Base-by-base conservation (phyloP, 2,329 filamentous ascomycete genomes). In the Sclerotiophoma versabilis region DNA sequence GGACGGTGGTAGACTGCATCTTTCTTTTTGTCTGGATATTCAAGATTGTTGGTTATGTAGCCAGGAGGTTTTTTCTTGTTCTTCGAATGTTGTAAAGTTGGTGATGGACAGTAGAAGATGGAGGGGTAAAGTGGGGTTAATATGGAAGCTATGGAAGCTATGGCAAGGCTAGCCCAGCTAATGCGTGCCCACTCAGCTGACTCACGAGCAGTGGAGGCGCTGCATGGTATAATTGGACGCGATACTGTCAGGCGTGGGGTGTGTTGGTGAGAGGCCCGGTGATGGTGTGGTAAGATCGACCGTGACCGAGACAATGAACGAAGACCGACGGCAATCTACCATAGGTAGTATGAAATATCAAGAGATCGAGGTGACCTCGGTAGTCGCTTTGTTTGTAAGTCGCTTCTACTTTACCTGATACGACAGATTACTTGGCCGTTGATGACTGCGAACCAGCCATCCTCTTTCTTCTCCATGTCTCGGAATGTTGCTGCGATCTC, bases 361-460 rank as follows among this genome's bases (percentile, higher is more conserved):
- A n/a, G n/a, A n/a, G 25, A 19, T 11, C 14, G 11, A 29, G 22
- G 7, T 4, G 17, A 3, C 6, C 42, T 26, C 26, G 4, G 10
- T 10, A 26, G 19, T 25, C 29, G 5, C 19, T 23, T 32, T 15
- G 14, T 37, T 10, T n/a, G 19, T 8, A 12, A 19, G n/a, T 33
- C 22, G 25, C n/a, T 25, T 34, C 12, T 23, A 23, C 12, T 46
- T 52, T 58, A 62, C 44, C 57, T 58, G 30, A 72, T 65, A 50
- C 67, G 69, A 50, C 69, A 72, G 29, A 75, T 70, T 17, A 79
- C 62, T 59, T 81, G 74, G 2, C 77, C 78, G 63, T 79, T 73
- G 62, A 79, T 70, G 15, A 75, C 69, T 1, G 71, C 72, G 54
- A 76, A 76, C 68, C 70, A 76, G 3, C 73, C 78, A 53, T 79